Percentiles rank a stretch among this genome's conserved stretches.
These are phyloP conservation scores for Aspergillus mulundensis DNA, from an alignment of 495 filamentous ascomycete species.

Conservation along the genomic window DNA sequence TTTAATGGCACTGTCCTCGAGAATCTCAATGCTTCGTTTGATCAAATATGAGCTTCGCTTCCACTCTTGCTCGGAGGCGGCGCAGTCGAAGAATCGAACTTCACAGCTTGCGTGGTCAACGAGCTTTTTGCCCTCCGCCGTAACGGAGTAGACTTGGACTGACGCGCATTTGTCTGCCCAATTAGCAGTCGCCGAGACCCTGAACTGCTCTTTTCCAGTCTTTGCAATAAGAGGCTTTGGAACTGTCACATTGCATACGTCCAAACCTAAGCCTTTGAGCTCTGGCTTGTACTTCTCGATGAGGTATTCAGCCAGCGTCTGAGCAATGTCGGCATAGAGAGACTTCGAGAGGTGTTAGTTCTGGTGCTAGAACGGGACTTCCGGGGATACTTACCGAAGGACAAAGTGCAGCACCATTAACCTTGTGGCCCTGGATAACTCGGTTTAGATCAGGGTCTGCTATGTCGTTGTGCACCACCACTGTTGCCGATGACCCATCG, in stretches of 20 bases:
- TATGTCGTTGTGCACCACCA: conserved; percentile 67
- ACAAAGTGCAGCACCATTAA: conserved; percentile 59
- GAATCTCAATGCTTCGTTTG: conserved; percentile 42
- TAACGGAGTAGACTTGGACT: conserved; percentile 40
- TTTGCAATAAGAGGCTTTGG: conserved; percentile 68
- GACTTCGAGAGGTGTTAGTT: conserved; percentile 33
- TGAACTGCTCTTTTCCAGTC: conserved; percentile 46
- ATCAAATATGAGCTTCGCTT: conserved; percentile 45
- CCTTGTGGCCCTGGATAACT: conserved; percentile 65
- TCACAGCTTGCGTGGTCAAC: conserved; percentile 48
- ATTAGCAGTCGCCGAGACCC: conserved; percentile 34
- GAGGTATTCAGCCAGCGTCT: conserved; percentile 67
- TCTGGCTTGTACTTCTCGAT: conserved; percentile 51
- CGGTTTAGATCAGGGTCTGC: conserved; percentile 54
- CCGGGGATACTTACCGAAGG: conserved; percentile 45
- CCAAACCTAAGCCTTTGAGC: conserved; percentile 26
- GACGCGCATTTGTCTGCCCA: conserved; percentile 27
- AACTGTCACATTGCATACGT: conserved; percentile 62
- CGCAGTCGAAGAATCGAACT: conserved; percentile 38
- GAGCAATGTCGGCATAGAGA: conserved; percentile 73
- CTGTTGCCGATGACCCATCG: conserved; percentile 47
- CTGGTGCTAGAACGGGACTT: no score
- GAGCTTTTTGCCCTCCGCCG: conserved; percentile 42
- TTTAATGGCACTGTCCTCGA: conserved; percentile 24
- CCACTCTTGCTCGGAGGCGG: conserved; percentile 37